phyloP scores from a whole-genome alignment of 257 asterid species.

The Salvia hispanica region DNA sequence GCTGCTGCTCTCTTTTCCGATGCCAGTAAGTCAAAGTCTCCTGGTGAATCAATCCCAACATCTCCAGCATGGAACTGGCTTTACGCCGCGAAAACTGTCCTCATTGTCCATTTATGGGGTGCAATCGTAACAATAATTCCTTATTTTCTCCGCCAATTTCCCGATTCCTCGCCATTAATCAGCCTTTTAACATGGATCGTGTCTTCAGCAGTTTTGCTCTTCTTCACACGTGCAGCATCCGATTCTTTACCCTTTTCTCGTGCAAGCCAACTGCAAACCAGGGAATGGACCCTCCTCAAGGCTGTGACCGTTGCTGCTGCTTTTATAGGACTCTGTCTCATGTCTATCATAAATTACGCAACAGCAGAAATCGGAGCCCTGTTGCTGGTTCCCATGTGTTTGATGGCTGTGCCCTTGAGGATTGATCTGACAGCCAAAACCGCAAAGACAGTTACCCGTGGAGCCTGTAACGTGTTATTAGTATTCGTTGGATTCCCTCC shows the following conservation, averaged over 20 bases:
- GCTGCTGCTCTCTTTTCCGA: constrained; percentile 74
- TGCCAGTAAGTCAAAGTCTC: constrained; percentile 40
- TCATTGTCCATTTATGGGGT: constrained; percentile 79
- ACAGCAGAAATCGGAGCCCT: constrained; percentile 91
- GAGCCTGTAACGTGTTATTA: constrained; percentile 47
- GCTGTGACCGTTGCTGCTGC: constrained; percentile 77
- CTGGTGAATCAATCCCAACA: constrained; percentile 37
- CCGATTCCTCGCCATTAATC: constrained; percentile 48
- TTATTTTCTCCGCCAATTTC: constrained; percentile 48
- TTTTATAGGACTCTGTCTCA: constrained; percentile 77
- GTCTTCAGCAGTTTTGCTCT: constrained; percentile 55
- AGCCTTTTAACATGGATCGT: constrained; percentile 55
- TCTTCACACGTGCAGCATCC: constrained; percentile 39
- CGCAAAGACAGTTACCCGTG: constrained; percentile 42
- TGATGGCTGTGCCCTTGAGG: constrained; percentile 65
- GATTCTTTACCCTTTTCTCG: constrained; percentile 37
- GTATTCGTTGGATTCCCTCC: constrained; percentile 67
- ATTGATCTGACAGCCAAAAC: constrained; percentile 34
- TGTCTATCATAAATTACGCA: constrained; percentile 93
- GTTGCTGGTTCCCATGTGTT: constrained; percentile 82
- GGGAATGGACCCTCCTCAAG: constrained; percentile 71
- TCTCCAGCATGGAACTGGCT: constrained; percentile 87
- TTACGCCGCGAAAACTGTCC: constrained; percentile 66
- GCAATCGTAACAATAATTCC: constrained; percentile 65
- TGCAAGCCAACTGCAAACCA: constrained; percentile 35